A percentile compares a stretch with the other conserved stretches of the same genome.
Evolutionary conservation across 1,284 basidiomycete species (phyloP).

Genomic region (Tilletia walkeri): DNA sequence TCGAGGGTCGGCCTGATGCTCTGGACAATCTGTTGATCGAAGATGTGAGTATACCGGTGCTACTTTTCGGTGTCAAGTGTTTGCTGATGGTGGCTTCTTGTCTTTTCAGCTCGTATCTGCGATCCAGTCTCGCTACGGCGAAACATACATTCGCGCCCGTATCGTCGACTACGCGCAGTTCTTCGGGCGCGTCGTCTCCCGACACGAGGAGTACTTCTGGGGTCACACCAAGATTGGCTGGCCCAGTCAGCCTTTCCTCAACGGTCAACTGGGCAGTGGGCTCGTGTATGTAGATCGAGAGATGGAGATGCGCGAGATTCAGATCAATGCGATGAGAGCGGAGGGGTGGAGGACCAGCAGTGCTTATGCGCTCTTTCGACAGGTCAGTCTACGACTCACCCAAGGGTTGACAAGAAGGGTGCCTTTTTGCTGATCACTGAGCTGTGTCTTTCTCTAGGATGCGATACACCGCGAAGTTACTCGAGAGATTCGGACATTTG

Average conservation of each 20-base stretch:
- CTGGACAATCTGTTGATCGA: conserved; percentile 84
- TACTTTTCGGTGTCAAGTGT: conserved; percentile 20
- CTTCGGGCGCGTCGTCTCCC: conserved; percentile 72
- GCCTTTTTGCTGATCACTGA: not conserved
- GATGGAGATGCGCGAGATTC: conserved; percentile 65
- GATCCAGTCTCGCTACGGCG: conserved; percentile 73
- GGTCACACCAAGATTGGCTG: conserved; percentile 69
- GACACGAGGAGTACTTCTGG: conserved; percentile 72
- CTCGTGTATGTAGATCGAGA: conserved; percentile 69
- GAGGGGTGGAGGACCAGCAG: conserved; percentile 75
- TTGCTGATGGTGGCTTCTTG: not conserved
- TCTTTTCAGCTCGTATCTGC: conserved; percentile 58
- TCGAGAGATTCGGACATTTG: conserved; percentile 66
- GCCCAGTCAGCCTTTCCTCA: conserved; percentile 58
- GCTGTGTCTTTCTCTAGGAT: conserved; percentile 20
- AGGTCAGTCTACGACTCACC: conserved; percentile 20
- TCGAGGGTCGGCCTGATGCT: conserved; percentile 56
- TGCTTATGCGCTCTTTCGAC: conserved; percentile 65
- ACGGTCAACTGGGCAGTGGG: conserved; percentile 66
- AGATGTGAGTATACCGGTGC: conserved; percentile 66
- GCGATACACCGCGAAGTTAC: conserved; percentile 61
- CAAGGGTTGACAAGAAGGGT: not conserved
- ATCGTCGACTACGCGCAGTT: conserved; percentile 73
- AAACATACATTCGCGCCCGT: conserved; percentile 71
- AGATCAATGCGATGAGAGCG: conserved; percentile 69